These are phyloP conservation scores for Emmonsiellopsis sp. DNA, from an alignment of 2,329 filamentous ascomycete species.

Conservation along the genomic window DNA sequence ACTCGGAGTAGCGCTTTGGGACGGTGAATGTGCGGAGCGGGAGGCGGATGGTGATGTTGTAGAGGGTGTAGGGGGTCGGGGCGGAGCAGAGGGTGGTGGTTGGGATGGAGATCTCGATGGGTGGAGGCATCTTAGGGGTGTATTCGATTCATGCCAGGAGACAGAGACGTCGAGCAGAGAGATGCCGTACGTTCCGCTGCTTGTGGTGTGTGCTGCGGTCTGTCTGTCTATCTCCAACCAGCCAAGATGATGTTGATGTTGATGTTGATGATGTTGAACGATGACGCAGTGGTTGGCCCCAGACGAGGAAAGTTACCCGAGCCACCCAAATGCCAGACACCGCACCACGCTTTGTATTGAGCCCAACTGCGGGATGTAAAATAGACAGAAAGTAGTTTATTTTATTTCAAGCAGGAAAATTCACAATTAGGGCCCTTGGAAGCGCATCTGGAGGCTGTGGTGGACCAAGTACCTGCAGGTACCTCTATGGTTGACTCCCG, in stretches of 20 bases:
- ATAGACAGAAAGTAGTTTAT: too few relatives aligned
- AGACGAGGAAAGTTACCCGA: background rate
- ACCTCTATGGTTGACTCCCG: background rate
- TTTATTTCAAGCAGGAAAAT: background rate
- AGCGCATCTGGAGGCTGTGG: background rate
- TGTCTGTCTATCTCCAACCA: too few relatives aligned
- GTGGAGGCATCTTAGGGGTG: conserved; percentile 20
- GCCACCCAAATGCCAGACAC: background rate
- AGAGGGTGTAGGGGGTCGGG: conserved; percentile 46
- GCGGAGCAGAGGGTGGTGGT: conserved; percentile 35
- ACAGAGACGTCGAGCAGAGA: too few relatives aligned
- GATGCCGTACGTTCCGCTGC: too few relatives aligned
- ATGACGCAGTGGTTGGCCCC: background rate
- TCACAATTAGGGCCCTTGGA: background rate
- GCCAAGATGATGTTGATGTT: too few relatives aligned
- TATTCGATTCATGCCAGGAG: background rate
- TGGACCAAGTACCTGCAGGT: background rate
- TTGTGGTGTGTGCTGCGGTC: too few relatives aligned
- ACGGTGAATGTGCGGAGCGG: conserved; percentile 51
- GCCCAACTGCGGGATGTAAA: too few relatives aligned
- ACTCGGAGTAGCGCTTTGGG: conserved; percentile 58
- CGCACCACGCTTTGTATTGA: too few relatives aligned
- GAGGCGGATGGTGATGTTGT: conserved; percentile 53
- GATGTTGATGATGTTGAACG: too few relatives aligned
- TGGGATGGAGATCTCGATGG: conserved; percentile 31